These are phyloP conservation scores for Cucurbita maxima DNA, from an alignment of 306 rosid genomes.

Conservation along the genomic window DNA sequence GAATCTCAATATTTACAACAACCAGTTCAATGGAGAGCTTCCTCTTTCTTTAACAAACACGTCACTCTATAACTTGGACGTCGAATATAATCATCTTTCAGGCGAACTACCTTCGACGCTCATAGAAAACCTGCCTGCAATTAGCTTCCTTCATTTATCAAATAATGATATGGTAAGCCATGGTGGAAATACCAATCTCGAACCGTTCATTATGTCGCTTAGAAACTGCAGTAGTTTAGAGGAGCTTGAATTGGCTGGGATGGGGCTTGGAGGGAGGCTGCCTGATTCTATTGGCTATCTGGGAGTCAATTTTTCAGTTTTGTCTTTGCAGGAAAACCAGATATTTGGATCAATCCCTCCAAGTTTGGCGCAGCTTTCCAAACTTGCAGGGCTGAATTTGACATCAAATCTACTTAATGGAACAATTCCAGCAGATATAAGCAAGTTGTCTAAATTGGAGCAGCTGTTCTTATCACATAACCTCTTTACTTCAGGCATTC, in stretches of 20 bases:
- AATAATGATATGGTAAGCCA: conserved; percentile 37
- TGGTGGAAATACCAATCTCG: conserved; percentile 39
- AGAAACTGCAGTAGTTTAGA: conserved; percentile 24
- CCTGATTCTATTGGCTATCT: conserved; percentile 23
- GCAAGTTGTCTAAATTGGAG: conserved; percentile 21
- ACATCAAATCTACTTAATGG: conserved; percentile 47
- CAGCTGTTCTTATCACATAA: conserved; percentile 49
- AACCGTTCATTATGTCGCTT: conserved; percentile 42
- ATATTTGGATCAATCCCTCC: conserved; percentile 50
- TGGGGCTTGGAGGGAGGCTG: conserved; percentile 45
- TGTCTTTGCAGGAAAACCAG: conserved; percentile 41
- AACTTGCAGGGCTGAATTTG: conserved; percentile 30
- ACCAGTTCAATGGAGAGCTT: conserved; percentile 39
- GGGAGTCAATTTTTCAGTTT: conserved; percentile 3
- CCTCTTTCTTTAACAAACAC: conserved; percentile 30
- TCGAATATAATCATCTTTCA: conserved; percentile 34
- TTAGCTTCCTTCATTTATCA: conserved; percentile 41
- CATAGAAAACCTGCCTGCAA: conserved; percentile 14
- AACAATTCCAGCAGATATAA: conserved; percentile 25
- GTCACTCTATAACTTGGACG: conserved; percentile 24
- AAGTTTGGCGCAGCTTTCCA: conserved; percentile 27
- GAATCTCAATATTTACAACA: conserved; percentile 47
- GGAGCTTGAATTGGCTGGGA: conserved; percentile 63
- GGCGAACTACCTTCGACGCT: conserved; percentile 42
- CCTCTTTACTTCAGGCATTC: conserved; percentile 27